Base-by-base conservation (phyloP, 164 flowering plant genomes). In the Aristolochia contorta region DNA sequence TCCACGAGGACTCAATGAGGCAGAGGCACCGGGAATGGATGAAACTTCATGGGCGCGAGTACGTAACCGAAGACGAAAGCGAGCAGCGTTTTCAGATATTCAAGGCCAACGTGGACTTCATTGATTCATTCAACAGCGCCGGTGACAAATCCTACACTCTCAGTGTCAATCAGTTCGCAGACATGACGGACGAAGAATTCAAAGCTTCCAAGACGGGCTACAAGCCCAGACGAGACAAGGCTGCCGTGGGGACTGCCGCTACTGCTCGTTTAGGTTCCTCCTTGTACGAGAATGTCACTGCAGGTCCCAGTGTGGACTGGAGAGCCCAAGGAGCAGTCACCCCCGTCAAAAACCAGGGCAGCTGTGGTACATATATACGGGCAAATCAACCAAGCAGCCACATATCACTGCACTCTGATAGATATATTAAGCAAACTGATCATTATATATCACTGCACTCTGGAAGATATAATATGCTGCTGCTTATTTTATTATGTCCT, bases 151-250 rank as follows among this genome's bases (percentile, higher is more conserved):
- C 57, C 4, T 74, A 70, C 64, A 71, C 59, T 54, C 67, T 77
- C 12, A 62, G 64, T 21, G 52, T 58, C 12, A 79, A 77, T 43
- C 45, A 61, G 43, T 79, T 76, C 57, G 76, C 76, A 12, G 80
- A 76, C 55, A 54, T 62, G 8, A 76, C 79, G 56, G 66, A 72
- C 18, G 75, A 79, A 25, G 82, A 76, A 54, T 79, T 79, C 55
- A 58, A 27, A 21, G 65, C 74, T 12, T 30, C 67, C 23, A 58
- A 8, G 46, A 56, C 57, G 12, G 61, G 61, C 16, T 37, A 50
- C 4, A 59, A 45, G 51, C 21, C 21, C 45, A 12, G 19, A 15
- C 2, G 15, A 32, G 3, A 10, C 19, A 30, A 32, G 20, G n/a
- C n/a, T n/a, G n/a, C n/a, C n/a, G 23, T 15, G 27, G 30, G 30